phyloP scores from a whole-genome alignment of 2,329 filamentous ascomycete species.

The Torrubiella hemipterigena region DNA sequence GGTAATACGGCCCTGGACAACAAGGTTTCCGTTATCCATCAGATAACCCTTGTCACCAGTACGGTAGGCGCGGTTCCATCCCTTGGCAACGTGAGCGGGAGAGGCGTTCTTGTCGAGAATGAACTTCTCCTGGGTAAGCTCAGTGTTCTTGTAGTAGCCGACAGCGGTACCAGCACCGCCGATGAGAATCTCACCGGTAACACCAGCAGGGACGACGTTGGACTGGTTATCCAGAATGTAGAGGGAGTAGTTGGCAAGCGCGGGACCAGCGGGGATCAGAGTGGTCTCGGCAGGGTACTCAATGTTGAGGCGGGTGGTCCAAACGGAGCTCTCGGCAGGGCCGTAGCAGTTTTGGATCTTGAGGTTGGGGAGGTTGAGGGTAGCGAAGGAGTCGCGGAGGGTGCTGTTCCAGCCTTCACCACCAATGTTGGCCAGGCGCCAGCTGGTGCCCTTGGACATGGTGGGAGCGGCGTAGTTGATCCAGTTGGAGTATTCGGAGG shows the following conservation, averaged over 20 bases:
- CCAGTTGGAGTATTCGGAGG: conserved; percentile 26
- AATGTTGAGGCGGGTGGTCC: conserved; percentile 1
- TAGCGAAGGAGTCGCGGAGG: conserved; percentile 6
- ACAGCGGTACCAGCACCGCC: conserved; percentile 25
- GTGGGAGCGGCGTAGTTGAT: conserved; percentile 10
- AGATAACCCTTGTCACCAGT: conserved; percentile 28
- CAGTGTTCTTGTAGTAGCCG: conserved; percentile 24
- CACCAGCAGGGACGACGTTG: conserved; percentile 7
- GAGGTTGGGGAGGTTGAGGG: conserved; percentile 6
- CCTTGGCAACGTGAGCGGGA: conserved; percentile 2
- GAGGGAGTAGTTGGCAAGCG: conserved; percentile 19
- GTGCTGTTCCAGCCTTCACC: conserved; percentile 8
- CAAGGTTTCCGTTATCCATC: conserved; percentile 18
- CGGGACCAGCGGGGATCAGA: conserved; percentile 9
- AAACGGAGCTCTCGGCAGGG: conserved; percentile 5
- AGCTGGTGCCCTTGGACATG: conserved; percentile 8
- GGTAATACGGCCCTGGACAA: conserved; percentile 22
- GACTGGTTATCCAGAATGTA: conserved; percentile 27
- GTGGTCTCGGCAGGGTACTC: conserved; percentile 9
- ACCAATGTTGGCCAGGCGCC: conserved; percentile 9
- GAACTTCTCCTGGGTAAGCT: conserved; percentile 8
- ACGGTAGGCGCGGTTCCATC: conserved; percentile 19
- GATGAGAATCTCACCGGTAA: conserved; percentile 12
- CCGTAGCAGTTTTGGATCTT: conserved; percentile 7
- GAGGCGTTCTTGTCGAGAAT: conserved; percentile 8